Evolutionary conservation across 2,329 filamentous ascomycete genomes (phyloP), one percentile per base, ranked within the genome.

Genomic region (Diaporthe destruens): DNA sequence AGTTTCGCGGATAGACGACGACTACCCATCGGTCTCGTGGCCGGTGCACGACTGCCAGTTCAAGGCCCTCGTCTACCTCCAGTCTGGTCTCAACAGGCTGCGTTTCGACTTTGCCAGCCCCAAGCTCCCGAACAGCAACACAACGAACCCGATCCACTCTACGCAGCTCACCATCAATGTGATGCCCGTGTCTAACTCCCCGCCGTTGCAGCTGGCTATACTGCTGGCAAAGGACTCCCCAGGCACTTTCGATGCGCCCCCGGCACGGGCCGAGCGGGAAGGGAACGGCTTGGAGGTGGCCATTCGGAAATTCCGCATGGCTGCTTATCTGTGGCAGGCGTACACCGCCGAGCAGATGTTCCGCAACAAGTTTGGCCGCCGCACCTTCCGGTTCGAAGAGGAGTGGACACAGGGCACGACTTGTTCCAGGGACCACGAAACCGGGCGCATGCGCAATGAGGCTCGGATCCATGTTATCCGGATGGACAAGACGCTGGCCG

Each of bases 281-380:
- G 95, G 94, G 23, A 97, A 98, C 81, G 89, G 88, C 1, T 80
- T 98, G 47, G 92, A 95, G 14, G 90, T 90, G 9, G 96, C 96
- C 0, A 88, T 97, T 67, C 90, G 90, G 78, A 99, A 99, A 80
- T 98, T 96, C 80, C 90, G 95, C 75, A 98, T 97, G 93, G 93
- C 95, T 23, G 96, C 94, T 32, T 98, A 98, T 80, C 86, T 98
- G 18, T 98, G 96, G 95, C 96, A 99, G 81, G 94, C 95, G 9
- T 98, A 97, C 79, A 98, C 96, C 0, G 94, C 94, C 8, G 96
- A 99, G 81, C 95, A 98, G 80, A 98, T 98, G 96, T 93, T 90
- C 81, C 91, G 94, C 75, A 93, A 98, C 80, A 93, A 92, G 74
- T 90, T 98, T 76, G 95, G 95, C 12, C 89, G 96, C 72, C 91